Conservation (phyloP, 208 protist species). For the Acanthamoeba sp. region DNA sequence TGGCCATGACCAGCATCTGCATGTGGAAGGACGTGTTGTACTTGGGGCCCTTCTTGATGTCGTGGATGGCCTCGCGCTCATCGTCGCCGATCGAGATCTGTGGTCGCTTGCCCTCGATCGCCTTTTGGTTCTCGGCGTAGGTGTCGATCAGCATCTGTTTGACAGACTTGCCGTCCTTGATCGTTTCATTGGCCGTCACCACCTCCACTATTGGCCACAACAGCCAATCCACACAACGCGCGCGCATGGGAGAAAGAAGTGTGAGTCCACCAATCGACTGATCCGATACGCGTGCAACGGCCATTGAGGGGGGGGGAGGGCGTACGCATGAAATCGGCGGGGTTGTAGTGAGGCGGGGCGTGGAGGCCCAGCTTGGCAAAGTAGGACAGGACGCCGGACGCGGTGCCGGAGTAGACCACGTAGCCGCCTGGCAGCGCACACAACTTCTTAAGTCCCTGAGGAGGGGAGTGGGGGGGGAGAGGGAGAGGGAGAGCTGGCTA, state of each 20-base stretch:
- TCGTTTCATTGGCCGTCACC: background rate
- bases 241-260: background rate
- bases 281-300: too few species aligned
- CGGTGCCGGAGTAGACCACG: conserved; percentile 66
- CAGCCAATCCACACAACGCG: background rate
- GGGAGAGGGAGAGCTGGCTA: background rate
- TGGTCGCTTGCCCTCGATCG: background rate
- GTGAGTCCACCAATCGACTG: too few species aligned
- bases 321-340: conserved; percentile 77
- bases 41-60: conserved; percentile 55
- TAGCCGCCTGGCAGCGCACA: background rate
- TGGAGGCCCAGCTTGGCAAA: conserved; percentile 67
- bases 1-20: conserved; percentile 43
- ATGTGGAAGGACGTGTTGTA: conserved; percentile 45
- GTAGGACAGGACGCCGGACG: conserved; percentile 24
- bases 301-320: too few species aligned
- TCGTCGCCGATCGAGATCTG: background rate
- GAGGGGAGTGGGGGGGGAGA: background rate
- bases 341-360: conserved; percentile 76
- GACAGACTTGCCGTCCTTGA: conserved; percentile 23
- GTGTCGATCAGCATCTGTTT: conserved; percentile 43
- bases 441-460: background rate
- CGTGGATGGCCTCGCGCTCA: background rate
- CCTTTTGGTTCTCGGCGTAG: conserved; percentile 8
- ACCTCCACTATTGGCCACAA: background rate